Base-by-base conservation (phyloP, 176 grass and related monocot species). In the Musa beccarii region DNA sequence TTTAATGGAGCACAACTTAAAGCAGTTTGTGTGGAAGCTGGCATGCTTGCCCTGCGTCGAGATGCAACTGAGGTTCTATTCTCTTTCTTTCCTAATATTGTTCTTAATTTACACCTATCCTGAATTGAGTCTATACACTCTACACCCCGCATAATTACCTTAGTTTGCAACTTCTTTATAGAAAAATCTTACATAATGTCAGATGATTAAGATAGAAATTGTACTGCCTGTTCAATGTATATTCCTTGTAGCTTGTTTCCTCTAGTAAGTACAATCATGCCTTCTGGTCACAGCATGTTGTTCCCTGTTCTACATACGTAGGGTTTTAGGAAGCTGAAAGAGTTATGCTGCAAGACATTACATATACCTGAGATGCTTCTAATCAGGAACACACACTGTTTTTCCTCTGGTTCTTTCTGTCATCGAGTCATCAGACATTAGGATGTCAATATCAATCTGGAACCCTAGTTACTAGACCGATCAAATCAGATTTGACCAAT, bases 21-120 rank as follows among this genome's bases (percentile, higher is more conserved):
- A 84, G 90, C 94, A 26, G 90, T 98, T 65, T 98, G 94, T 76
- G 90, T 93, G 49, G 94, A 98, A 80, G 94, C 94, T 63, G 94
- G 94, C 76, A 98, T 98, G 88, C 88, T 93, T 57, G 90, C 94
- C 64, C 78, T 98, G 59, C 94, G 94, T 19, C 82, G 88, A 49
- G 94, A 98, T 71, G 90, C 94, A 79, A 98, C 90, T 23, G 94
- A 98, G 84, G 94, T 97, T 28, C 34, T 52, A 57, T 19, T 72
- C 52, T 66, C 53, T 64, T 29, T 59, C 25, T 86, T 20, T 8
- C 0, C 19, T 70, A 20, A 43, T 51, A 10, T 3, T 70, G 17
- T 17, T 51, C 17, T 20, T 70, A 70, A 10, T 70, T 50, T 51
- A 70, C 49, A 20, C 6, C 51, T 43, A 43, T 43, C 5, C 4